Evolutionary conservation across 768 basidiomycete species (phyloP).

Genomic region (Omphalotus guepiniiformis): DNA sequence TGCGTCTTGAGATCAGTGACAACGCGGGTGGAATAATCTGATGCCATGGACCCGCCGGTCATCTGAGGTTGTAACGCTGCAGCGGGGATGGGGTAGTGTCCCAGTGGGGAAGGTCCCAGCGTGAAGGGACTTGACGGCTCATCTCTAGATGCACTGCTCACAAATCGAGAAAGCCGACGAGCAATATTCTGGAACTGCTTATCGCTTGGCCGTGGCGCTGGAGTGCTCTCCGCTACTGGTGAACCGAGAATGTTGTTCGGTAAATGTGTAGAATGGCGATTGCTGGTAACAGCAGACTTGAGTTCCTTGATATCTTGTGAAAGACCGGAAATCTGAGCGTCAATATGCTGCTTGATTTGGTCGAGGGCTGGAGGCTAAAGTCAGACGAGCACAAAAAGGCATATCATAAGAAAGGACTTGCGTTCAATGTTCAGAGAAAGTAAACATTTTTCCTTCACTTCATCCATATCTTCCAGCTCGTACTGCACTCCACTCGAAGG

Average conservation of each 20-base stretch:
- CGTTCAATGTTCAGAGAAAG: constrained; percentile 95
- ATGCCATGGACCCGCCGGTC: constrained; percentile 71
- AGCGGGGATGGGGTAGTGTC: constrained; percentile 57
- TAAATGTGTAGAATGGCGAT: constrained; percentile 45
- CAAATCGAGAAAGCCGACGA: constrained; percentile 67
- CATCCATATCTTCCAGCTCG: constrained; percentile 91
- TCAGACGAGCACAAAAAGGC: constrained; percentile 7
- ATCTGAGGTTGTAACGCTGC: constrained; percentile 65
- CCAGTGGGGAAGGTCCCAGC: constrained; percentile 19
- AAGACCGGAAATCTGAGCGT: constrained; percentile 79
- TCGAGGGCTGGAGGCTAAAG: constrained; percentile 67
- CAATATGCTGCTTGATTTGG: constrained; percentile 98
- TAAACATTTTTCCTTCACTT: constrained; percentile 84
- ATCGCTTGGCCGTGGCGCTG: constrained; percentile 69
- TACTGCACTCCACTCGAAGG: constrained; percentile 90
- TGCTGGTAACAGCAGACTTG: constrained; percentile 54
- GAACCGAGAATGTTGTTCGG: constrained; percentile 38
- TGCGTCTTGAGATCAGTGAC: constrained; percentile 85
- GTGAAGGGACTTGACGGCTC: constrained; percentile 23
- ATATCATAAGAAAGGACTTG: constrained; percentile 39
- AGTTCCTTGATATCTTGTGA: constrained; percentile 91
- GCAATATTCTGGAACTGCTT: constrained; percentile 71
- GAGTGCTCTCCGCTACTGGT: constrained; percentile 57
- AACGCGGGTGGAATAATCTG: constrained; percentile 69
- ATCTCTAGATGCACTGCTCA: constrained; percentile 36